Evolutionary conservation across 140 eudicot genomes (phyloP), one percentile per base, ranked within the genome.

Genomic region (Cichorium intybus): DNA sequence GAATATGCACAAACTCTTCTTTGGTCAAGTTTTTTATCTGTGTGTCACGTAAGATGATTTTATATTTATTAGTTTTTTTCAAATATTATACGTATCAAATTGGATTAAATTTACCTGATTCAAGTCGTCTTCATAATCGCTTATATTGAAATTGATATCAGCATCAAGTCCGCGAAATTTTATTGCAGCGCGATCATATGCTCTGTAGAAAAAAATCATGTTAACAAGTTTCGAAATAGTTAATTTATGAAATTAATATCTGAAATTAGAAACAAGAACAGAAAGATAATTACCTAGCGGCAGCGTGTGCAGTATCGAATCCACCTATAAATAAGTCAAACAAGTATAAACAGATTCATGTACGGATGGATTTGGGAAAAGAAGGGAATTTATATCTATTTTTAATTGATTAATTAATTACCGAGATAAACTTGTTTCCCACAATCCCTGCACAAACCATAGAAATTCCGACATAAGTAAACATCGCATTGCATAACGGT

Each of bases 281-380:
- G 47, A 14, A 49, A 29, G 17, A 33, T 8, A 15, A 61, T 75
- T 62, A 87, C 97, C 96, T 86, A 68, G 97, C 97, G 26, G 98
- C 98, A 67, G 95, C 92, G 79, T 92, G 98, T 50, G 98, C 98
- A 53, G 98, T 92, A 79, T 92, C 98, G 66, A 92, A 92, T 56
- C 96, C 98, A 75, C 98, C 98, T 91, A 65, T 1, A 64, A 55
- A 54, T 26, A 43, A 60, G 33, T 41, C 22, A 72, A 27, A 63
- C 59, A 61, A 60, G 56, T 39, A 27, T 33, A 50, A 68, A 39
- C 60, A 67, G 34, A 37, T 41, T 60, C 58, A 69, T 29, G 16
- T 22, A 8, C 18, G 17, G 33, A 35, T 22, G 14, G 24, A 43
- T 14, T 33, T 28, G 59, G 23, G 6, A 29, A 7, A 31, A 55